Base-by-base conservation (phyloP, 257 asterid genomes). In the Solanum bulbocastanum region DNA sequence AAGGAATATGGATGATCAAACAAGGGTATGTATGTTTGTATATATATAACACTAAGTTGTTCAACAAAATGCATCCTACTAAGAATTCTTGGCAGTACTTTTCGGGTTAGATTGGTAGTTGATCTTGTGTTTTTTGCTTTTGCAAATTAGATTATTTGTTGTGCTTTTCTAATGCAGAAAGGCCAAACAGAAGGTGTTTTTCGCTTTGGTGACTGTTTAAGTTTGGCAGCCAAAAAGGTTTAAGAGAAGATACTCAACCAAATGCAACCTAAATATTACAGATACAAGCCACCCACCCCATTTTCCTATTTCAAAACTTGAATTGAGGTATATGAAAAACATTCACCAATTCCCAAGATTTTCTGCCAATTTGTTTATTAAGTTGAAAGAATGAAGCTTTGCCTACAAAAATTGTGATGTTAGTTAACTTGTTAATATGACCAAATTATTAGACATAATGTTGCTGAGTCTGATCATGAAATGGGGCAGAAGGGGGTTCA, bases 181-280 rank as follows among this genome's bases (percentile, higher is more conserved):
- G 6, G 42, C 68, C 27, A 27, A 44, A 0, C 85, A 81, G 56
- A 46, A 46, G 11, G 10, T 10, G 37, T 44, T 16, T 73, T 39
- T 83, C 8, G 85, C 68, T 88, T 72, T 58, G 40, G 35, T 12
- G 58, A 75, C 86, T 74, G 88, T 76, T 86, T 78, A 86, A 35
- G 90, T 86, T 88, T 66, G 90, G 88, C 84, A 37, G 84, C 90
- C 90, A 86, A 87, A 86, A 88, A 88, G 88, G 87, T 25, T 27
- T 11, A 27, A 37, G 5, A 27, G 23, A 18, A 75, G 35, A 27
- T 35, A 69, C 5, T 87, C n/a, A 3, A 36, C 62, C 88, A 66
- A 11, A 30, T 60, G 65, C 84, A 78, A 78, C 56, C 20, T 39
- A 87, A 68, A 18, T 76, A 30, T 33, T 12, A 33, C 35, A 58